Evolutionary conservation across 2,329 filamentous ascomycete species (phyloP).

Genomic region (Ceratocystiopsis minuta): DNA sequence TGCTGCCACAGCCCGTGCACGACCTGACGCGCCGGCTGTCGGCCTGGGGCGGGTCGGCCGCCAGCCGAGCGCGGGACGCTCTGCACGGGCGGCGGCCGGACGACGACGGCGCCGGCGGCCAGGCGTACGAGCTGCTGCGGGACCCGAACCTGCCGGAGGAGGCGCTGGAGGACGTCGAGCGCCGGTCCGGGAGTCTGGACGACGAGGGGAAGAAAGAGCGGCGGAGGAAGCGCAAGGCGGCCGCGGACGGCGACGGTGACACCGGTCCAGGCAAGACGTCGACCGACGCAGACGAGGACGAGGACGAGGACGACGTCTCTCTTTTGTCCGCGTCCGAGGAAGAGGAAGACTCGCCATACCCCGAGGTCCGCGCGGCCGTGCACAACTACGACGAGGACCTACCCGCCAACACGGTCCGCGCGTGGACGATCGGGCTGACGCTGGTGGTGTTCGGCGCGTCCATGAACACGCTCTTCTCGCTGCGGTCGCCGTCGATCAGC

Average conservation of each 20-base stretch:
- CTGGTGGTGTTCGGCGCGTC: conserved; percentile 39
- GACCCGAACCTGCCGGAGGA: conserved; percentile 32
- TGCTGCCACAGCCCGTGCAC: conserved; percentile 12
- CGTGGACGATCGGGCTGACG: conserved; percentile 42
- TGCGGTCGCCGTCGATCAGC: conserved; percentile 42
- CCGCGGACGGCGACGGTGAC: neutral
- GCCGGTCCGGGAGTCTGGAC: conserved; percentile 8
- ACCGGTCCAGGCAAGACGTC: neutral
- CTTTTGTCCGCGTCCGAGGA: conserved; percentile 18
- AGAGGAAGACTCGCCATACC: conserved; percentile 42
- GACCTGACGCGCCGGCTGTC: conserved; percentile 20
- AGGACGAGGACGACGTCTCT: conserved; percentile 18
- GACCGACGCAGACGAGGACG: conserved; percentile 3
- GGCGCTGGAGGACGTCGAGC: conserved; percentile 14
- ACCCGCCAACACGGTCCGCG: conserved; percentile 47
- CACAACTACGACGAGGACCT: conserved; percentile 46
- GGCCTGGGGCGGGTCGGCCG: conserved; percentile 23
- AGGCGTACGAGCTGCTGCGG: conserved; percentile 38
- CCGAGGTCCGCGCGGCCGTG: conserved; percentile 44
- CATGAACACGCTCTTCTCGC: conserved; percentile 45
- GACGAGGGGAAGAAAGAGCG: too few relatives aligned
- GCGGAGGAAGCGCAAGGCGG: neutral
- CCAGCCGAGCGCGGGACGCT: conserved; percentile 8
- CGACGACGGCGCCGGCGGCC: conserved; percentile 23
- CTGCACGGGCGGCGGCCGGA: conserved; percentile 15